Base-by-base conservation (phyloP, 2,329 filamentous ascomycete genomes). In the Tolypocladium endophyticum region DNA sequence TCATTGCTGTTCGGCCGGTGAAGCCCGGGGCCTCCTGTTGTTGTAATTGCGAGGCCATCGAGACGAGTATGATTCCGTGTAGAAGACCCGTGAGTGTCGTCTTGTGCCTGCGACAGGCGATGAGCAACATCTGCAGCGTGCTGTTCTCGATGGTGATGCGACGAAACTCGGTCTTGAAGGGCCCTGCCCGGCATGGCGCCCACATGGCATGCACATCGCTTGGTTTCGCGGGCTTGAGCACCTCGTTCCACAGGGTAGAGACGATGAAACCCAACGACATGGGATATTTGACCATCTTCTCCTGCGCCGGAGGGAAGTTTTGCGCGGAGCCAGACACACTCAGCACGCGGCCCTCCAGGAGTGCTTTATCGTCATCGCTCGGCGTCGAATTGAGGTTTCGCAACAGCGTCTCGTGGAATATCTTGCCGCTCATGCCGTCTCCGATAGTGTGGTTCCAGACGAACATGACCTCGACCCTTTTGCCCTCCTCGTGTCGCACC, bases 341-440 rank as follows among this genome's bases (percentile, higher is more conserved):
- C n/a, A 56, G 36, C 23, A 56, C 35, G 36, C 33, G 36, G 12
- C 25, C n/a, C 23, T 56, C 3, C n/a, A 28, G 16, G 3, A 28
- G 5, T 28, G 23, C 33, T 16, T 38, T 23, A 23, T 39, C 54
- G n/a, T 25, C 54, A 16, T 1, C 36, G 23, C 25, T 54, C 7
- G 20, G 16, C 8, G 47, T 16, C 18, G 28, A 11, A 3, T 33
- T 58, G 33, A 58, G 57, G n/a, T 54, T 36, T 18, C 36, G 54
- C 39, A 60, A 55, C n/a, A 60, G 55, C n/a, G 55, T 62, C 56
- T 60, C 36, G 57, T 67, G 64, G 38, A 66, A 66, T n/a, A 65
- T 62, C 50, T 63, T 65, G n/a, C 57, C 64, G 43, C 65, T 60
- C 43, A 59, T 65, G 16, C 63, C 64, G 30, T 67, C 65, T 11